Base-by-base conservation (phyloP, 2,329 filamentous ascomycete species). In the Beauveria sp. region DNA sequence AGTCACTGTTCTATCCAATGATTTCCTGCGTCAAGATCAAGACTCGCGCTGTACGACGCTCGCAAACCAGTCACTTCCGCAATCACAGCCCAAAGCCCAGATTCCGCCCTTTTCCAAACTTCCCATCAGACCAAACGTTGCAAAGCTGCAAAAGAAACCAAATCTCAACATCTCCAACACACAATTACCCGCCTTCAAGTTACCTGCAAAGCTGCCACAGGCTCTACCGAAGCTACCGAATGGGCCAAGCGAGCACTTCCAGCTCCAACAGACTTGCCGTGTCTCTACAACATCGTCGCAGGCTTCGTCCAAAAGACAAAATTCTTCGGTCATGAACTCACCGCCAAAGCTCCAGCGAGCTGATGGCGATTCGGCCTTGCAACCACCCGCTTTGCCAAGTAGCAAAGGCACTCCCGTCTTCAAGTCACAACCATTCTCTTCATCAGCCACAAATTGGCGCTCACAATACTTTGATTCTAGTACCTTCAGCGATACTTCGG, bases 201-300 rank as follows among this genome's bases (percentile, higher is more conserved):
- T 55, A 70, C 34, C 56, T 9, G 20, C 68, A 59, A 69, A 75
- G 53, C 69, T 78, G 51, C 66, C 69, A 48, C 68, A 74, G 26
- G 71, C 70, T 65, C 72, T 86, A 59, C 82, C 82, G 24, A 71
- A 68, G 51, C 78, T 85, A 63, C 81, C 82, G 5, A 77, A 81
- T 63, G 80, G 81, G 2, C 75, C 76, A 70, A 73, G 70, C 65
- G 67, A 76, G 61, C 71, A 73, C 53, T 70, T 71, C 64, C 44
- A 44, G n/a, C 56, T 59, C 37, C 34, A 24, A n/a, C 34, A 40
- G 34, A 24, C 56, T 5, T n/a, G 22, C n/a, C 24, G 37, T 26
- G 8, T 30, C 37, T 26, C 56, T 50, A 4, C 28, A 18, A 9
- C 7, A 2, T 9, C 16, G 3, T 24, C 26, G 16, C 18, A 37